Percentiles rank a stretch among this genome's conserved stretches.
phyloP scores from a whole-genome alignment of 2,329 filamentous ascomycete genomes.

The Colletotrichum liriopes region DNA sequence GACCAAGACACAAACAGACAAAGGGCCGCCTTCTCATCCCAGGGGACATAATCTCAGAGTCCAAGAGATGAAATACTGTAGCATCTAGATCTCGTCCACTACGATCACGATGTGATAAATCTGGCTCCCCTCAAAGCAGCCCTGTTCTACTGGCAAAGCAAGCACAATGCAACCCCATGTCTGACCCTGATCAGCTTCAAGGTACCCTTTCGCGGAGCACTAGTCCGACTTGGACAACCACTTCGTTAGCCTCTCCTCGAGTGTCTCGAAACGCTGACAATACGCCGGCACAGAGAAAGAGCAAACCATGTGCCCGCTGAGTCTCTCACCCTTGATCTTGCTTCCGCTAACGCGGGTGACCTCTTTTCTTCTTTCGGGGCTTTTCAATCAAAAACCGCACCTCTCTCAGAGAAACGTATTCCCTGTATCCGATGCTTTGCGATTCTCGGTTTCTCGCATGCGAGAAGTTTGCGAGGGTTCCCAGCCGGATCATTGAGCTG shows the following conservation, averaged over 20 bases:
- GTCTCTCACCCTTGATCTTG: background rate
- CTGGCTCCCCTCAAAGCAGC: constrained; percentile 3
- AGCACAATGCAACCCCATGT: constrained; percentile 7
- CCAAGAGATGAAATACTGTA: background rate
- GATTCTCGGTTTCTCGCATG: constrained; percentile 18
- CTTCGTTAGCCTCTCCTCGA: constrained; percentile 23
- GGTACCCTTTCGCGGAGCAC: constrained; percentile 11
- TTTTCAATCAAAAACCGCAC: constrained; percentile 13
- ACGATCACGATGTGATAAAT: constrained; percentile 41
- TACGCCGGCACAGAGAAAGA: background rate
- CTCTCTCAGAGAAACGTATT: background rate
- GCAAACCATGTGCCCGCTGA: background rate
- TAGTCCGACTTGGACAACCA: constrained; percentile 40
- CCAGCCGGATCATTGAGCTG: background rate
- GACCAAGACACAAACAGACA: constrained; percentile 12
- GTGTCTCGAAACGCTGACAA: constrained; percentile 27
- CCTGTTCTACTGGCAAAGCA: constrained; percentile 1
- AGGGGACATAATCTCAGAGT: constrained; percentile 19
- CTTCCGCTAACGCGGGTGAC: constrained; percentile 4
- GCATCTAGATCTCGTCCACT: constrained; percentile 31
- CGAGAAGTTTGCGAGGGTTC: constrained; percentile 6
- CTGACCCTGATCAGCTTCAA: background rate
- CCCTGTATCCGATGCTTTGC: constrained; percentile 12
- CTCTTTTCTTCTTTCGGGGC: constrained; percentile 28
- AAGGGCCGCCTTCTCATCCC: background rate